Evolutionary conservation across 192 early-diverging fungal genomes (phyloP), one percentile per base, ranked within the genome.

Genomic region (Glomus cerebriforme): DNA sequence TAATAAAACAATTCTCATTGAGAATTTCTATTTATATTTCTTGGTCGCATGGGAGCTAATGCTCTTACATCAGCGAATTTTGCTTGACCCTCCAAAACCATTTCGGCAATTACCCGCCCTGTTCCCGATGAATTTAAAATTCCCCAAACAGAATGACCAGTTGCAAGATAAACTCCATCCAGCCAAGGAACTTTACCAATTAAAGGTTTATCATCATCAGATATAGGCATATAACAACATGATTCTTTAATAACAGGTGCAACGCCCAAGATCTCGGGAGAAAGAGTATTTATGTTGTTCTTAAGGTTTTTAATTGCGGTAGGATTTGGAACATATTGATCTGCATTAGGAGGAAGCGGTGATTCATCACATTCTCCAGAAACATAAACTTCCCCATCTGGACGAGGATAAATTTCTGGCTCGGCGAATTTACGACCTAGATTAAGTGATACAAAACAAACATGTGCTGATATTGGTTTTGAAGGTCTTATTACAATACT

Each of bases 321-420:
- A 15, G 71, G 37, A 59, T 79, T 83, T 7, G 79, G 60, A 47
- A 69, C 43, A 43, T 84, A 79, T 2, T 83, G 59, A 10, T 75
- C 74, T 5, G 83, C 77, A 19, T 65, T 68, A 4, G 47, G 43
- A 27, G 86, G 86, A 34, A 87, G 69, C 19, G 78, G 68, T 24
- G 76, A 79, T 19, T 49, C 54, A 31, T 86, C 83, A 10, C 59
- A 68, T 64, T 79, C 79, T 24, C 86, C 86, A 66, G 84, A 87
- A 7, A 87, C 59, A 67, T 85, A 87, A 7, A 87, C 84, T 7
- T 86, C 85, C 12, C 82, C 84, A 84, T 87, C 83, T 27, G 85
- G 81, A 27, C 85, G 78, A n/a, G 85, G 85, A 73, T 86, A 86
- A 37, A 86, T 79, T 79, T 87, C 86, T 63, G 86, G 85, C 64